Conservation (phyloP, 306 rosid genomes). For the Quercus rubra region DNA sequence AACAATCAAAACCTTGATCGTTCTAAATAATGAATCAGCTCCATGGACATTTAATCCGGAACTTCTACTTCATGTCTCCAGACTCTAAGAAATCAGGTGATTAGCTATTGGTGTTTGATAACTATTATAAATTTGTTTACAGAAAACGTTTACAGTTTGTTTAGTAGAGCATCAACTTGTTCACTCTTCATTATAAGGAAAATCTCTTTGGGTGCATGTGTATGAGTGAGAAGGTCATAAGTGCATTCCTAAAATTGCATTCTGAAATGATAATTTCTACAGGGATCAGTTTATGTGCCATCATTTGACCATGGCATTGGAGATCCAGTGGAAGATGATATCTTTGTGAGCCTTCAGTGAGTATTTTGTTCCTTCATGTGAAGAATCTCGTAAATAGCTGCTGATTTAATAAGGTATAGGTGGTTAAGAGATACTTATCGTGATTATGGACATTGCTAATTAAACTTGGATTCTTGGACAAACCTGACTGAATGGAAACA, state of each 20-base stretch:
- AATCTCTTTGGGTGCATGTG: conserved; percentile 4
- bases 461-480: not conserved
- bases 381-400: not conserved
- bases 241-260: conserved; percentile 22
- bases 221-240: conserved; percentile 16
- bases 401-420: not conserved
- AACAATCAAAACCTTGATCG: conserved; percentile 28
- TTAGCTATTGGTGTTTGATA: conserved; percentile 23
- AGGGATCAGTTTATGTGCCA: conserved; percentile 92
- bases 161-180: not conserved
- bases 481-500: not conserved
- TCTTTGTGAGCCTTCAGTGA: conserved; percentile 72
- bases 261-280: conserved; percentile 37
- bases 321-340: conserved; percentile 86
- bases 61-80: conserved; percentile 61
- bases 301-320: conserved; percentile 95
- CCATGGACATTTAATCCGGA: conserved; percentile 94
- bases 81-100: conserved; percentile 69
- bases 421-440: not conserved
- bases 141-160: not conserved
- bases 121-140: conserved; percentile 2
- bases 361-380: conserved; percentile 33
- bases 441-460: not conserved
- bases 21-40: conserved; percentile 66
- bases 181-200: not conserved